Evolutionary conservation across 768 basidiomycete species (phyloP), one percentile per base, ranked within the genome.

Genomic region (Tephrocybe sp.): DNA sequence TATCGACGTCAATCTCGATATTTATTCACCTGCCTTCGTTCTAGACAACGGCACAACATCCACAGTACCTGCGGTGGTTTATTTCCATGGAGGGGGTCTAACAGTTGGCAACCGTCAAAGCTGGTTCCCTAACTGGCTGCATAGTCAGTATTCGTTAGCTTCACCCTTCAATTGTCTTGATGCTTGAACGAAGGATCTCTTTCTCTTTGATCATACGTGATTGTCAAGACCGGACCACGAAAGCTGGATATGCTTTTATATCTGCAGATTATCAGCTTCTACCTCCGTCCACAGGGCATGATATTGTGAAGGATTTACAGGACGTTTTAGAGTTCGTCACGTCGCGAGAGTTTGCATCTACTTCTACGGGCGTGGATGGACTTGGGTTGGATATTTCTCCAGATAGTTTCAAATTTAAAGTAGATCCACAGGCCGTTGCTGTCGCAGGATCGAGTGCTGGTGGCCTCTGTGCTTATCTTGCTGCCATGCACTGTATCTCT

Each of bases 61-160:
- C n/a, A 30, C 50, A 18, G 52, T 68, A 10, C 71, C 72, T 50
- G 68, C 70, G 2, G 62, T 79, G 5, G 55, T 78, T 15, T 80
- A 75, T 57, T 76, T 73, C 50, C 77, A 75, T 46, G 75, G 81
- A 6, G 86, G 85, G 2, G 84, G 84, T 7, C 64, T 88, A 26
- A 76, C 80, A 0, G 82, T 79, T 14, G 85, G 85, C 1, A 78
- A 81, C 55, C 71, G 78, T 46, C 62, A 60, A 26, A 81, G 78
- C 58, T 87, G 84, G 83, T 81, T 86, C 62, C 85, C 86, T 2
- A 54, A 46, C n/a, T 88, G 86, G 86, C 65, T 88, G 21, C 64
- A 75, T 42, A 73, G 86, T 86, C 48, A 63, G 68, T 64, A 48
- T 33, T 14, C 30, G 21, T 17, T 30, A 51, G 45, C n/a, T 2